Base-by-base conservation (phyloP, 345 rosid genomes). In the Hibiscus tridactylites region DNA sequence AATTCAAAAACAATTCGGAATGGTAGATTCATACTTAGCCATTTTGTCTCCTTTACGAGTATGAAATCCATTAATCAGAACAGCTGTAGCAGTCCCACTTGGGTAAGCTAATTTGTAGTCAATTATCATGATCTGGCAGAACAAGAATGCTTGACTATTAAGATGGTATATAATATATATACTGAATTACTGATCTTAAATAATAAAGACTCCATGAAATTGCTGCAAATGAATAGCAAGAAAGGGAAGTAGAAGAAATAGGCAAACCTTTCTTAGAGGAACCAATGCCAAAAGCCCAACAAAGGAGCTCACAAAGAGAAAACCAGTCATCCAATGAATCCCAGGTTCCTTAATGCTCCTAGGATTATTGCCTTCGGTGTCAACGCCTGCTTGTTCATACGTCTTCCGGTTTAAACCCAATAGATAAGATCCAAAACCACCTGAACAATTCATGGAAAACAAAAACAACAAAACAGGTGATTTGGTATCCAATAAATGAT, bases 51-150 rank as follows among this genome's bases (percentile, higher is more conserved):
- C 91, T 79, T 84, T 86, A 31, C 88, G 85, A 66, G 97, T 82
- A 73, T 93, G 98, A 74, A 93, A 93, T 5, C 96, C 96, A 60
- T 91, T 93, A 16, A 93, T 91, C 60, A 93, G 88, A 78, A 86
- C 85, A 16, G 98, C 98, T 8, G 97, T 89, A 57, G 98, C 98
- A 28, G 98, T 89, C 79, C 98, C 98, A 81, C 97, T 93, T 10
- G 97, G 98, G 84, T 89, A 93, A 6, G 83, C 72, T 58, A 93
- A 71, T 69, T 88, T 88, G 78, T 91, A 93, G 73, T 93, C 98
- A 56, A 93, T 76, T 52, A 93, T 87, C 98, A 91, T 93, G 37
- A 93, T 87, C 98, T 93, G 88, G 50, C 49, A 64, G 50, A 63
- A 42, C 39, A 60, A 61, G 39, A 77, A 66, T 10, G 21, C 13